Evolutionary conservation across 257 asterid genomes (phyloP), one percentile per base, ranked within the genome.

Genomic region (Solanum chilense): DNA sequence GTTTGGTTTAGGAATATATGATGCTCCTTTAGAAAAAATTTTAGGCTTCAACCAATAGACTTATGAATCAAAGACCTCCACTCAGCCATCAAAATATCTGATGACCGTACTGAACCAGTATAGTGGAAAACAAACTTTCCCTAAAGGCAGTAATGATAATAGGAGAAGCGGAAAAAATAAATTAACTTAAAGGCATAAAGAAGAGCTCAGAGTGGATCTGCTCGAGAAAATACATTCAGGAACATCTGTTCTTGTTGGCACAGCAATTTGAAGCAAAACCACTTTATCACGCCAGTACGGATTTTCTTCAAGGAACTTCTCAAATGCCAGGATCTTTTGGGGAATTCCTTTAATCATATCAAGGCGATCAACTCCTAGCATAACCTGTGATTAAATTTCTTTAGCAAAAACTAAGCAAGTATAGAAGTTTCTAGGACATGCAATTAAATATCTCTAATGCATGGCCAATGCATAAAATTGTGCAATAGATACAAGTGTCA

Each of bases 271-370:
- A 87, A 96, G 95, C 92, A 96, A 94, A 91, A 95, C 99, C 91
- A 96, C 99, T 91, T 93, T 95, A 82, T 96, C 97, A 62, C 91
- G 94, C 99, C 99, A 96, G 87, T 87, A 21, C 47, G 92, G 88
- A 85, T 96, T 95, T 92, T 96, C 99, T 91, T 96, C 99, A 64
- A 96, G 95, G 93, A 96, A 96, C 68, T 96, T 95, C 90, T 96
- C 99, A 91, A 96, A 96, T 66, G 99, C 99, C 56, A 96, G 90
- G 88, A 96, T 93, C 93, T 96, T 96, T 81, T 94, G 99, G 33
- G 99, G 99, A 89, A 96, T 96, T 89, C 99, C 99, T 90, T 96
- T 96, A 82, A 96, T 96, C 99, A 95, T 96, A 91, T 96, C 99
- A 78, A 96, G 99, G 88, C 99, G 96, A 89, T 96, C 99, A 84